Evolutionary conservation across 1,139 yeast genomes (phyloP).

Genomic region (Wickerhamomyces sp.): DNA sequence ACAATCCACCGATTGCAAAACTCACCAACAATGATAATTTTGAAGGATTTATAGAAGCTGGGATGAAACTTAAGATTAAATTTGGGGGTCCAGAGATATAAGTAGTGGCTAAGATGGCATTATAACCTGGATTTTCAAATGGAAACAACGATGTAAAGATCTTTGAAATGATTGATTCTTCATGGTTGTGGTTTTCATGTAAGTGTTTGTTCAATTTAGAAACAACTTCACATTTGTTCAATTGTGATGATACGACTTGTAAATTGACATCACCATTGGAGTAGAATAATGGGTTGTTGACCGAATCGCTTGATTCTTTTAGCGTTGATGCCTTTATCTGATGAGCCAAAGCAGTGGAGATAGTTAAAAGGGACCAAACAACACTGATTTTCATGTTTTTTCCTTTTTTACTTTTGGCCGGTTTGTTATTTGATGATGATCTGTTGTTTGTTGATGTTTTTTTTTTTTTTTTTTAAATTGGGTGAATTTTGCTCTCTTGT

Average conservation of each 20-base stretch:
- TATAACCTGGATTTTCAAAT: conserved; percentile 45
- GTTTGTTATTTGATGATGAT: too few relatives aligned
- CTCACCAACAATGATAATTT: conserved; percentile 48
- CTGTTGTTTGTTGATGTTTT: too few relatives aligned
- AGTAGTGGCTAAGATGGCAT: conserved; percentile 56
- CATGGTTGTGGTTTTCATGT: conserved; percentile 18
- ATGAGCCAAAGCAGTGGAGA: too few relatives aligned
- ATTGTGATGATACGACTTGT: conserved; percentile 24
- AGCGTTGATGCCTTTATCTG: background rate
- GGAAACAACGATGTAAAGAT: conserved; percentile 41
- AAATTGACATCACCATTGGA: conserved; percentile 37
- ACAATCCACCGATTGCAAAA: conserved; percentile 65
- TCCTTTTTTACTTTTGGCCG: too few relatives aligned
- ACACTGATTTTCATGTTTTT: too few relatives aligned
- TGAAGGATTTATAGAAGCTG: conserved; percentile 41
- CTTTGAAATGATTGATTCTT: conserved; percentile 26
- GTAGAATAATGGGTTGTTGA: conserved; percentile 10
- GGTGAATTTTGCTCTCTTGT: too few relatives aligned
- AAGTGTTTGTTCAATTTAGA: conserved; percentile 26
- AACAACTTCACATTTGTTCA: conserved; percentile 34
- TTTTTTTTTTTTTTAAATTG: too few relatives aligned
- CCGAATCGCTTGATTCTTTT: background rate
- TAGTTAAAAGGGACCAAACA: background rate
- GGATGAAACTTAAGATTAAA: conserved; percentile 46
- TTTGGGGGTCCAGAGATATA: conserved; percentile 62